Conservation (phyloP, 768 basidiomycete species). For the Suillus subluteus region DNA sequence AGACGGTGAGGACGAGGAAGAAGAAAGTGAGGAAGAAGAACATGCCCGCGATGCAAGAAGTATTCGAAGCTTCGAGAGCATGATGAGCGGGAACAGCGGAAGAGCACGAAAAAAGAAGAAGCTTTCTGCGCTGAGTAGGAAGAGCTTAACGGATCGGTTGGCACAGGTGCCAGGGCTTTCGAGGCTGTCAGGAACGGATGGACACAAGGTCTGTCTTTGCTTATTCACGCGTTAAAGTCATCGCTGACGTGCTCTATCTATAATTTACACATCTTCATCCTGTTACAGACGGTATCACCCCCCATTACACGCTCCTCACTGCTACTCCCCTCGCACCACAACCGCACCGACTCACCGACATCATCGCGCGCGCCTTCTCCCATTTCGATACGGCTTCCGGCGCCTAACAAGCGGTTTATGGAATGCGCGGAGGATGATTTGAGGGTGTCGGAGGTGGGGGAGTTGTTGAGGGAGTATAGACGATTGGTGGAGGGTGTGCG, state of each 20-base stretch:
- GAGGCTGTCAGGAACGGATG: conserved; percentile 42
- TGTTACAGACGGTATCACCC: conserved; percentile 33
- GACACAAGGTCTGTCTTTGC: conserved; percentile 34
- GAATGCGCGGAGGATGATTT: conserved; percentile 78
- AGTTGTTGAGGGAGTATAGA: conserved; percentile 81
- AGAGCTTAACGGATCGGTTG: conserved; percentile 81
- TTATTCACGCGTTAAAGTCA: conserved; percentile 1
- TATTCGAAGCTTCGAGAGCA: conserved; percentile 85
- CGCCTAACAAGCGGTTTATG: conserved; percentile 72
- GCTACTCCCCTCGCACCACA: conserved; percentile 27
- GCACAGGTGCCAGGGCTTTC: conserved; percentile 70
- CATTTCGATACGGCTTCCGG: conserved; percentile 48
- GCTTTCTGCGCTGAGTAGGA: conserved; percentile 43
- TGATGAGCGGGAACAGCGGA: conserved; percentile 57
- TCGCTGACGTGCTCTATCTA: background rate
- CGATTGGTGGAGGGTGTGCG: conserved; percentile 72
- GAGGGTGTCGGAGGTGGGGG: conserved; percentile 76
- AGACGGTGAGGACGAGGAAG: conserved; percentile 43
- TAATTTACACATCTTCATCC: background rate
- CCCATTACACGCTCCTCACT: conserved; percentile 46
- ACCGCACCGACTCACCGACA: conserved; percentile 39
- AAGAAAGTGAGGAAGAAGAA: conserved; percentile 40
- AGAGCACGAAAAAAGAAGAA: conserved; percentile 27
- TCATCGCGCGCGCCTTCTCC: conserved; percentile 45
- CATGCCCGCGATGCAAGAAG: conserved; percentile 64